Evolutionary conservation across 805 yeast genomes (phyloP).

Genomic region (Brettanomyces naardenensis): DNA sequence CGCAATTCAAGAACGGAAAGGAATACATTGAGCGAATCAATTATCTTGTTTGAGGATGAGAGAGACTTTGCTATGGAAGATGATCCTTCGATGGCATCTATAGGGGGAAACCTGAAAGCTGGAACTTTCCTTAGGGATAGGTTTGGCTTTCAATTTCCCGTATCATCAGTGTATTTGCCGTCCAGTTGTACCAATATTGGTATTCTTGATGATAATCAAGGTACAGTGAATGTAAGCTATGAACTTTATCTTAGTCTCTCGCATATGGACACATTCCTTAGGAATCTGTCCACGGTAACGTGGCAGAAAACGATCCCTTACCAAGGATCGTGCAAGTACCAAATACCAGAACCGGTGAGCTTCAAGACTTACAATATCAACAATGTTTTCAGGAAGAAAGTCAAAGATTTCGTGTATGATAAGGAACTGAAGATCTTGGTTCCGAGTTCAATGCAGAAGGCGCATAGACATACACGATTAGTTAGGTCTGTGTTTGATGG

Average conservation of each 20-base stretch:
- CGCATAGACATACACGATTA: constrained; percentile 1
- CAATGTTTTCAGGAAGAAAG: background rate
- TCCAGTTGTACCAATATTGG: constrained; percentile 12
- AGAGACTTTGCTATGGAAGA: background rate
- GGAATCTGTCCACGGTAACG: background rate
- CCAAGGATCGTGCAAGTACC: background rate
- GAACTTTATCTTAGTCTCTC: constrained; percentile 8
- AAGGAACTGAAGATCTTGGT: background rate
- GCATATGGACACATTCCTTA: constrained; percentile 2
- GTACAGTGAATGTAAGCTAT: constrained; percentile 9
- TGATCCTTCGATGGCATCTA: background rate
- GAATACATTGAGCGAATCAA: background rate
- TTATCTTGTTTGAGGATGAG: background rate
- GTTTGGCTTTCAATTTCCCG: constrained; percentile 11
- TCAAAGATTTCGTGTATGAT: constrained; percentile 1
- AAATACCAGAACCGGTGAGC: background rate
- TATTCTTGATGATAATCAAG: constrained; percentile 6
- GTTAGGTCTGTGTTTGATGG: background rate
- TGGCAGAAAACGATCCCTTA: background rate
- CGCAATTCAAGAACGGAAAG: background rate
- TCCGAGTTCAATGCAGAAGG: background rate
- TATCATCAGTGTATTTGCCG: constrained; percentile 10
- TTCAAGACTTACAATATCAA: background rate
- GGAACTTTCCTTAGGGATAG: constrained; percentile 4
- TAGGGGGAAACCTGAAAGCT: background rate